A percentile compares a stretch with the other conserved stretches of the same genome.
phyloP scores from a whole-genome alignment of 202 grass and related monocot species.

The Bolboschoenoplectus hybrid region DNA sequence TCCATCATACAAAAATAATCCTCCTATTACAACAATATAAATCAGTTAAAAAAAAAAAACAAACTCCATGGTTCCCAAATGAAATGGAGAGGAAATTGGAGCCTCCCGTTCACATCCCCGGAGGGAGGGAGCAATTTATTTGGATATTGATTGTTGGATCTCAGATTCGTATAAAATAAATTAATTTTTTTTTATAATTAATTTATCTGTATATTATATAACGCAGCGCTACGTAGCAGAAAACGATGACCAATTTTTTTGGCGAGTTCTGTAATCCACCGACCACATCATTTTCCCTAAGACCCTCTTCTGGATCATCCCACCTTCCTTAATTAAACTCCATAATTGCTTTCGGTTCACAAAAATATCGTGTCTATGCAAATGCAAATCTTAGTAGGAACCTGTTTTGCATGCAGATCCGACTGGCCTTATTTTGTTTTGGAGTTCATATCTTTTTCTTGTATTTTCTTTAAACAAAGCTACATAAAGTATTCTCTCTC shows the following conservation, averaged over 20 bases:
- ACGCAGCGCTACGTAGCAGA: too few species aligned
- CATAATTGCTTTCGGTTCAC: slow-evolving; percentile 12
- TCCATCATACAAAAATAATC: too few species aligned
- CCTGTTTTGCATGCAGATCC: not conserved
- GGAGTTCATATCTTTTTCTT: not conserved
- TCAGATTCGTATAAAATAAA: too few species aligned
- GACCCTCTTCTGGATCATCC: not conserved
- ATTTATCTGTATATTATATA: too few species aligned
- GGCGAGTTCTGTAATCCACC: not conserved
- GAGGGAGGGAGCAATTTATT: not conserved
- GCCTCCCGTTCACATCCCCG: slow-evolving; percentile 3
- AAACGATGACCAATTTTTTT: not conserved
- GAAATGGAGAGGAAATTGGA: slow-evolving; percentile 32
- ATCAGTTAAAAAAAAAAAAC: too few species aligned
- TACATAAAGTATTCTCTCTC: not conserved
- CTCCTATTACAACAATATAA: too few species aligned
- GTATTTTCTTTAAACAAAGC: not conserved
- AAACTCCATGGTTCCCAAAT: not conserved
- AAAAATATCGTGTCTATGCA: slow-evolving; percentile 12
- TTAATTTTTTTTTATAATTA: too few species aligned
- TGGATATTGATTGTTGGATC: too few species aligned
- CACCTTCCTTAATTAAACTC: slow-evolving; percentile 11
- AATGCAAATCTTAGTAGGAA: not conserved
- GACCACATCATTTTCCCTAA: slow-evolving; percentile 15
- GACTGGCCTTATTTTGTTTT: not conserved